Base-by-base conservation (phyloP, 495 filamentous ascomycete species). In the Hypoxylon intermedium region DNA sequence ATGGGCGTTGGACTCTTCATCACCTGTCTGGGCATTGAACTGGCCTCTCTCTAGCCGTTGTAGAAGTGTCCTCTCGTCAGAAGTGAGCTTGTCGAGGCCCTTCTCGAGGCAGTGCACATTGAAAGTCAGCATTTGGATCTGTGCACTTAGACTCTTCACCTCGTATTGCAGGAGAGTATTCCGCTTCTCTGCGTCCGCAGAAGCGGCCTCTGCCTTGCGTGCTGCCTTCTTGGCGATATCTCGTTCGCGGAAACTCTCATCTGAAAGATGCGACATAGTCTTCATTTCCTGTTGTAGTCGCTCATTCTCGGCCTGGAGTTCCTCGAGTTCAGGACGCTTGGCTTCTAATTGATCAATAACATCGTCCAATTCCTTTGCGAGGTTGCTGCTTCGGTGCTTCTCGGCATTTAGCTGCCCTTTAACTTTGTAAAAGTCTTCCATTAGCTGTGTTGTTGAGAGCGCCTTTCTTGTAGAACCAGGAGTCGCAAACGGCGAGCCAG, bases 61-160 rank as follows among this genome's bases (percentile, higher is more conserved):
- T 12, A 96, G 80, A 48, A 89, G 84, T 9, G 75, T 58, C 13
- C 78, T 78, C 61, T 89, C 85, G 26, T 87, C 85, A 3, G 83
- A 77, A 44, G 83, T 84, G 30, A 97, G 82, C 33, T 84, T 80
- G 45, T 87, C 86, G 41, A 91, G 74, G 15, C 92, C 93, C 70
- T 92, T 86, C 67, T 93, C 91, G 21, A 83, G 77, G 18, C 88
- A 81, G 53, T 94, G 86, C 24, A 90, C 80, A 70, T 96, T 93
- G 65, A 92, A 82, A 6, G 96, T 82, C 1, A 99, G 80, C 37
- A 96, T 82, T 73, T 96, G 94, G 61, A 97, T 83, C 69, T 98
- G 92, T 0, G 87, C 84, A 61, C 91, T 92, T 15, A 96, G 81
- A 75, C 98, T 94, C 20, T 94, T 86, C n/a, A 98, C 79, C 68